These are phyloP conservation scores for Sporothrix euskadiensis DNA, from an alignment of 2,329 filamentous ascomycete genomes.

Conservation along the genomic window DNA sequence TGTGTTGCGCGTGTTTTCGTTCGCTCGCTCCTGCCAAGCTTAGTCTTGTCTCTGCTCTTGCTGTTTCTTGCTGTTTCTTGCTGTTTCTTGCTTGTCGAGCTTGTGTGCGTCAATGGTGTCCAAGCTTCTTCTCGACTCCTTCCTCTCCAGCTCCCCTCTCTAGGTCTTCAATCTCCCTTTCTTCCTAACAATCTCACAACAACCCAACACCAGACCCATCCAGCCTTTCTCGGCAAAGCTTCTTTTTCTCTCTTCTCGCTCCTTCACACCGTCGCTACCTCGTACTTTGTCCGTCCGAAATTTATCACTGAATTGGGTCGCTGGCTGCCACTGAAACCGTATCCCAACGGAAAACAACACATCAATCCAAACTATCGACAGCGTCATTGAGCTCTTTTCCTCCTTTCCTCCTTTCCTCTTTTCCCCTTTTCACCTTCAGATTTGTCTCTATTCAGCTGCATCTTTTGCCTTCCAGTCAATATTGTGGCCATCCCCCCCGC, in stretches of 20 bases:
- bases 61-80: not conserved
- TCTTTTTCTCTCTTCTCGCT: not conserved
- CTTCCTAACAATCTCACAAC: not conserved
- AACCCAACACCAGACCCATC: slow-evolving; percentile 14
- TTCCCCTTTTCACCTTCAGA: not conserved
- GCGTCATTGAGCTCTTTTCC: not conserved
- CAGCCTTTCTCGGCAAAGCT: slow-evolving; percentile 18
- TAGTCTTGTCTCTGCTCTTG: not conserved
- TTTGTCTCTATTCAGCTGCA: not conserved
- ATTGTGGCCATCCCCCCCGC: not conserved
- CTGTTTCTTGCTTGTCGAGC: not conserved
- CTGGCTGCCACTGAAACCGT: not conserved
- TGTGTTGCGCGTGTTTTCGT: not conserved
- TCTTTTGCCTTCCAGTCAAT: slow-evolving; percentile 1
- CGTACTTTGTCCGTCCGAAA: not conserved
- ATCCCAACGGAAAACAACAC: not conserved
- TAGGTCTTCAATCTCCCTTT: not conserved
- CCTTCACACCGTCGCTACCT: not conserved
- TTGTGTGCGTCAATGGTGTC: slow-evolving; percentile 30
- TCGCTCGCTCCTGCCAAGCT: slow-evolving; percentile 6
- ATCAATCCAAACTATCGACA: not conserved
- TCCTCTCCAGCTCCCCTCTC: not conserved
- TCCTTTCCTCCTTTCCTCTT: not conserved
- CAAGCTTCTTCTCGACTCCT: not conserved
- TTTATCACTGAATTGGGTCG: not conserved